phyloP scores from a whole-genome alignment of 305 asterid species.

The Solanum hybrid region DNA sequence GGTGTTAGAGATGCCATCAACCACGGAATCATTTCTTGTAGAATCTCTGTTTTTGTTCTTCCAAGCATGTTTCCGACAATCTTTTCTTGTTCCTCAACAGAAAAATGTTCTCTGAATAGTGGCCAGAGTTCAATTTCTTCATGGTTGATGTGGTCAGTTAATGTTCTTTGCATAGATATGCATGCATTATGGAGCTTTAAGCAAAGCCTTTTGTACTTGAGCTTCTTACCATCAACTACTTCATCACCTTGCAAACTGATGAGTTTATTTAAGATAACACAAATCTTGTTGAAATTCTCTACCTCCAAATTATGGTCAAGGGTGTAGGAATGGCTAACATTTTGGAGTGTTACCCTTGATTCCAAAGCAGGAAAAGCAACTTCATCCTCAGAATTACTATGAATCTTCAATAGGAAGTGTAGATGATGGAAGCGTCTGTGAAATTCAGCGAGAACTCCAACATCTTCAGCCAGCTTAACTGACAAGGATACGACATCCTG shows the following conservation, averaged over 20 bases:
- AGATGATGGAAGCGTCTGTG: conserved; percentile 38
- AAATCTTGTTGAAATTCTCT: conserved; percentile 45
- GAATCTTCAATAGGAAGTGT: conserved; percentile 41
- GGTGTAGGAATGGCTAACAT: conserved; percentile 60
- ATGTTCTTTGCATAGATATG: conserved; percentile 55
- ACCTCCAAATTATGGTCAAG: conserved; percentile 69
- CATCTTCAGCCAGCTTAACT: conserved; percentile 39
- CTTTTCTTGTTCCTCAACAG: conserved; percentile 72
- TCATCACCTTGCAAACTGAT: conserved; percentile 26
- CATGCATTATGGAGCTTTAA: conserved; percentile 58
- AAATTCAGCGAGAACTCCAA: conserved; percentile 40
- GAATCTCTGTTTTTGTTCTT: conserved; percentile 44
- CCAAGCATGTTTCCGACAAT: conserved; percentile 76
- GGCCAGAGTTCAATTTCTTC: conserved; percentile 76
- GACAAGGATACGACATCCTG: conserved; percentile 49
- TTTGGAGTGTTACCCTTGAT: conserved; percentile 56
- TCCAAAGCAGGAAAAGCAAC: conserved; percentile 77
- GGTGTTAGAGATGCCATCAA: conserved; percentile 50
- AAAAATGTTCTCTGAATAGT: conserved; percentile 51
- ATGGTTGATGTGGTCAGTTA: conserved; percentile 58
- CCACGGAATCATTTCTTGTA: conserved; percentile 77
- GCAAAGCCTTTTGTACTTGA: conserved; percentile 35
- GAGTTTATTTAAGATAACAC: conserved; percentile 37
- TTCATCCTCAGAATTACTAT: conserved; percentile 64
- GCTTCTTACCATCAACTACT: conserved; percentile 16